A percentile compares a stretch with the other conserved stretches of the same genome.
These are phyloP conservation scores for Rhizopus delemar DNA, from an alignment of 371 early-diverging fungal genomes.

Conservation along the genomic window DNA sequence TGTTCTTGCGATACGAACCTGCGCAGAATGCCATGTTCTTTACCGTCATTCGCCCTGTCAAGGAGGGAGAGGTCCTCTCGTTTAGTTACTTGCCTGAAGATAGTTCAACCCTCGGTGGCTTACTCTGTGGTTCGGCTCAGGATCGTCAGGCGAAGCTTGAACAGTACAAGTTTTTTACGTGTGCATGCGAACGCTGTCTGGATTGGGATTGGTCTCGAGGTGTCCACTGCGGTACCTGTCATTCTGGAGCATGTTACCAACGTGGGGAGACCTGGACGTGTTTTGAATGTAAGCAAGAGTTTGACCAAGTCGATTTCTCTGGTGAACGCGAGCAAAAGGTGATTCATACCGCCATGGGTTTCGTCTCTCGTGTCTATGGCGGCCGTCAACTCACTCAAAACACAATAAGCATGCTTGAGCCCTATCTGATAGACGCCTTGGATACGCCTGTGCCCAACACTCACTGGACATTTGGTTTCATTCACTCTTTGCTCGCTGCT, in stretches of 20 bases:
- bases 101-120: slow-evolving; percentile 40
- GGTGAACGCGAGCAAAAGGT: slow-evolving; percentile 32
- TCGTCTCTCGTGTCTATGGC: slow-evolving; percentile 32
- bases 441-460: slow-evolving; percentile 27
- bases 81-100: slow-evolving; percentile 54
- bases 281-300: slow-evolving; percentile 15
- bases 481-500: slow-evolving; percentile 37
- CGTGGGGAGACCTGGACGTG: slow-evolving; percentile 23
- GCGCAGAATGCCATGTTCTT: slow-evolving; percentile 38
- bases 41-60: slow-evolving; percentile 34
- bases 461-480: slow-evolving; percentile 45
- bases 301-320: slow-evolving; percentile 14
- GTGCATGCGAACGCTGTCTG: slow-evolving; percentile 43
- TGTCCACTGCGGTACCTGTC: slow-evolving; percentile 19
- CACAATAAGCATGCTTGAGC: slow-evolving; percentile 45
- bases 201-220: slow-evolving; percentile 43
- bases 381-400: slow-evolving; percentile 23
- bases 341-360: slow-evolving; percentile 30
- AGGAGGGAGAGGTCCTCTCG: slow-evolving; percentile 35
- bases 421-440: slow-evolving; percentile 35
- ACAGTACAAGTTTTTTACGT: slow-evolving; percentile 50
- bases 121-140: slow-evolving; percentile 40
- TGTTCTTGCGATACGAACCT: slow-evolving; percentile 48
- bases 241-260: slow-evolving; percentile 3
- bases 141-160: slow-evolving; percentile 35